These are phyloP conservation scores for Schoenoplectus tabernaemontani DNA, from an alignment of 202 grass and related monocot genomes.

Conservation along the genomic window DNA sequence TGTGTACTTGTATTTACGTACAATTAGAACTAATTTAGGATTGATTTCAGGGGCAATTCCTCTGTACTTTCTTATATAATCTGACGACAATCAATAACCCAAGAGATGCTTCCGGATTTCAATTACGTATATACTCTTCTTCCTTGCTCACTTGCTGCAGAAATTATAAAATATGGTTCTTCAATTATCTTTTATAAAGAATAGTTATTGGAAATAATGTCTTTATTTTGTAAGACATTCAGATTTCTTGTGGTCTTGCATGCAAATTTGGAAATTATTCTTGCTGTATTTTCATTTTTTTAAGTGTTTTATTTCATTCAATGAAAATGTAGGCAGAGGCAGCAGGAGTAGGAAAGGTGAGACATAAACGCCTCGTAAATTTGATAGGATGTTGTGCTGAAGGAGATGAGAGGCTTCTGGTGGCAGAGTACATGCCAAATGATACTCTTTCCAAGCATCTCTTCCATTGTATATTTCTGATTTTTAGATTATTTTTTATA, in stretches of 20 bases:
- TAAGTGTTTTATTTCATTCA: not conserved
- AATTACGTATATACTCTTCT: not conserved
- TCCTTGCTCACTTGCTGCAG: not conserved
- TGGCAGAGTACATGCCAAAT: conserved; percentile 97
- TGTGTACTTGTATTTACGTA: too few species aligned
- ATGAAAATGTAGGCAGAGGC: conserved; percentile 59
- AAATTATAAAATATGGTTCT: not conserved
- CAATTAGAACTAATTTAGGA: not conserved
- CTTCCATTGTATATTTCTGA: conserved; percentile 75
- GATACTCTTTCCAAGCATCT: conserved; percentile 98
- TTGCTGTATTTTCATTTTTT: not conserved
- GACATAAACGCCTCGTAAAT: conserved; percentile 91
- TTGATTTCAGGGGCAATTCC: not conserved
- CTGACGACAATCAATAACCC: not conserved
- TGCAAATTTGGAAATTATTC: conserved; percentile 4
- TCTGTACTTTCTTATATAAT: not conserved
- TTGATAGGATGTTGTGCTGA: conserved; percentile 95
- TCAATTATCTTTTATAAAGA: not conserved
- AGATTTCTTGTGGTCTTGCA: not conserved
- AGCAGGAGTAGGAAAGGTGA: conserved; percentile 78
- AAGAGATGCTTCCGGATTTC: not conserved
- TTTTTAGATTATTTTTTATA: not conserved
- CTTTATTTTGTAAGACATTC: not conserved
- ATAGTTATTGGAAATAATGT: not conserved
- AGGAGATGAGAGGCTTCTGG: conserved; percentile 90